Evolutionary conservation across 2,329 filamentous ascomycete species (phyloP).

Genomic region (Colletotrichum melonis): DNA sequence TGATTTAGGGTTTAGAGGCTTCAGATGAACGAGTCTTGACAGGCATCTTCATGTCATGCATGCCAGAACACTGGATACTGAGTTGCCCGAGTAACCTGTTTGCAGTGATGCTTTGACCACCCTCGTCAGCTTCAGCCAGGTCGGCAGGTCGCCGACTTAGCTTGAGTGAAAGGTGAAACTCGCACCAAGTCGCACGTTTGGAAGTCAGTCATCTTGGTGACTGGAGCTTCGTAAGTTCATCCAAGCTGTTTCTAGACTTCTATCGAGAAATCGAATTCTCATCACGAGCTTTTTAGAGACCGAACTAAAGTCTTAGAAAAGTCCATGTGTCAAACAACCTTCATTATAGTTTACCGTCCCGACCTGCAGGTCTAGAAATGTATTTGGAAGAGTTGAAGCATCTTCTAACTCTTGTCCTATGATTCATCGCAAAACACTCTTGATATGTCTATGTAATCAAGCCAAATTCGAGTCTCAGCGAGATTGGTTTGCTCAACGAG

Average conservation of each 20-base stretch:
- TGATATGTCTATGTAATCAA: no score
- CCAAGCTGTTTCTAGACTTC: not conserved
- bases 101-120: not conserved
- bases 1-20: not conserved
- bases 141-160: not conserved
- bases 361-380: not conserved
- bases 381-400: no score
- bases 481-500: no score
- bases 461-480: no score
- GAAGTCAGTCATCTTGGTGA: not conserved
- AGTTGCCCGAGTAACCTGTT: not conserved
- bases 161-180: not conserved
- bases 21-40: slow-evolving; percentile 23
- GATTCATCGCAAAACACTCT: no score
- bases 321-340: not conserved
- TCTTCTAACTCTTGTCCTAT: no score
- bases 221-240: not conserved
- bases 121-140: not conserved
- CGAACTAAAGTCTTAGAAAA: not conserved
- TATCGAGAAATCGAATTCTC: not conserved
- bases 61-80: no score
- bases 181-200: not conserved
- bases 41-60: not conserved
- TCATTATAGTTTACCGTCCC: not conserved
- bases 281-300: not conserved